A percentile compares a stretch with the other conserved stretches of the same genome.
These are phyloP conservation scores for Trichoderma sp. DNA, from an alignment of 2,329 filamentous ascomycete genomes.

Conservation along the genomic window DNA sequence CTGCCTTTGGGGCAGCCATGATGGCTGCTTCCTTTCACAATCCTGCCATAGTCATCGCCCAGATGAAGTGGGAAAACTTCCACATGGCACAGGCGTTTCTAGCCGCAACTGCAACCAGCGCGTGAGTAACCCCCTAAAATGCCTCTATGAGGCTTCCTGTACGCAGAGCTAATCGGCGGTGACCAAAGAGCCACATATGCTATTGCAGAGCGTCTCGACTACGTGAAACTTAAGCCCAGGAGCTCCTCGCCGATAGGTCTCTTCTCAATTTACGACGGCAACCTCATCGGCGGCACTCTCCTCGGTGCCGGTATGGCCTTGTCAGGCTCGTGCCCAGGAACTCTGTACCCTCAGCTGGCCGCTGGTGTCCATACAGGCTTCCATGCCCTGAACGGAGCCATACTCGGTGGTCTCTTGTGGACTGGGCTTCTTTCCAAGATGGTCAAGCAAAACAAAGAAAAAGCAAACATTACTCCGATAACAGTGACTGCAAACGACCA, in stretches of 20 bases:
- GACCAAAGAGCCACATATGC: slow-evolving; percentile 44
- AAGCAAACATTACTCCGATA: slow-evolving; percentile 27
- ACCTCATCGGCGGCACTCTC: slow-evolving; percentile 60
- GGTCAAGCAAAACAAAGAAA: slow-evolving; percentile 31
- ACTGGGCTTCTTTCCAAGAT: slow-evolving; percentile 41
- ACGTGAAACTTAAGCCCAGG: slow-evolving; percentile 46
- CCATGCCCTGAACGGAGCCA: slow-evolving; percentile 52
- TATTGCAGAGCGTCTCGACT: slow-evolving; percentile 42
- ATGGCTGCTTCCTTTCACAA: slow-evolving; percentile 58
- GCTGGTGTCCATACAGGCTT: slow-evolving; percentile 50
- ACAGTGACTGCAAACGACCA: slow-evolving; percentile 38
- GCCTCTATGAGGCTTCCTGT: neutral
- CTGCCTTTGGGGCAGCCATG: slow-evolving; percentile 60
- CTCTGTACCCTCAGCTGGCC: slow-evolving; percentile 59
- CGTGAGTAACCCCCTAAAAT: slow-evolving; percentile 43
- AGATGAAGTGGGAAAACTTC: slow-evolving; percentile 59
- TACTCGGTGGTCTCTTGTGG: slow-evolving; percentile 55
- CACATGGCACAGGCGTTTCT: slow-evolving; percentile 66
- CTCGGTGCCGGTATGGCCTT: slow-evolving; percentile 66
- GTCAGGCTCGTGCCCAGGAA: slow-evolving; percentile 64
- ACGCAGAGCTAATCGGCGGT: neutral
- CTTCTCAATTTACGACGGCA: slow-evolving; percentile 58
- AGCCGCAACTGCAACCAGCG: slow-evolving; percentile 58
- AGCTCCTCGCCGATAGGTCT: slow-evolving; percentile 51
- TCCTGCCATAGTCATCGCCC: slow-evolving; percentile 57